Evolutionary conservation across 1,284 basidiomycete species (phyloP).

Genomic region (Phylloboletellus chloephorus): DNA sequence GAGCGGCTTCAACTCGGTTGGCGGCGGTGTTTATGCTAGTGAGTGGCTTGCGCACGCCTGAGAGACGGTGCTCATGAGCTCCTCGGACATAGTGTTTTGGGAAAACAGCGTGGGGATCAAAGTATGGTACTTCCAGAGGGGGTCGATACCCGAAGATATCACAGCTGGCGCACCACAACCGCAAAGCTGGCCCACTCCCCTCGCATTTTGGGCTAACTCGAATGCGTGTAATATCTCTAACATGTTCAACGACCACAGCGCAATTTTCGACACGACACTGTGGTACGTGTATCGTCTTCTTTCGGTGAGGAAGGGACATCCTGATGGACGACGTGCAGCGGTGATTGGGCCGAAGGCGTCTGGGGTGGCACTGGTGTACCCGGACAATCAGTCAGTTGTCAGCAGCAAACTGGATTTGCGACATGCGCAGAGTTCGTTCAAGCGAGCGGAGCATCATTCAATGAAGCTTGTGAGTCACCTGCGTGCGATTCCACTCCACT

Average conservation of each 20-base stretch:
- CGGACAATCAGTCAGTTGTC: conserved; percentile 79
- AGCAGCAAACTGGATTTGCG: conserved; percentile 71
- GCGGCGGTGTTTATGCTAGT: conserved; percentile 83
- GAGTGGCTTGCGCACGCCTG: conserved; percentile 27
- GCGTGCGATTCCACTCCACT: conserved; percentile 1
- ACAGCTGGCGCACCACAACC: conserved; percentile 62
- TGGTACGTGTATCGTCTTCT: conserved; percentile 45
- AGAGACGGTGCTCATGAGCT: conserved; percentile 5
- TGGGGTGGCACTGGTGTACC: conserved; percentile 69
- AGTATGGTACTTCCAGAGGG: conserved; percentile 77
- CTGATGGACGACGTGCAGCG: conserved; percentile 42
- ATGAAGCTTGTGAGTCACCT: conserved; percentile 66
- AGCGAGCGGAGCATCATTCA: conserved; percentile 64
- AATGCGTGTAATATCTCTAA: conserved; percentile 63
- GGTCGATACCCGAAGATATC: conserved; percentile 71
- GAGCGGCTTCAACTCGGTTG: conserved; percentile 60
- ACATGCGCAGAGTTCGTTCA: conserved; percentile 75
- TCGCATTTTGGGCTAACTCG: conserved; percentile 72
- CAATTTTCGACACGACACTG: conserved; percentile 79
- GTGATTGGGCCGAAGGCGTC: conserved; percentile 82
- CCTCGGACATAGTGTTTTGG: conserved; percentile 25
- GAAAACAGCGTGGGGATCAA: conserved; percentile 66
- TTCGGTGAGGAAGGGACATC: conserved; percentile 10
- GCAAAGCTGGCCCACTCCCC: conserved; percentile 66
- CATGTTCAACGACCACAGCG: conserved; percentile 71